These are phyloP conservation scores for Hypoxylon rickii DNA, from an alignment of 495 filamentous ascomycete genomes.

Conservation along the genomic window DNA sequence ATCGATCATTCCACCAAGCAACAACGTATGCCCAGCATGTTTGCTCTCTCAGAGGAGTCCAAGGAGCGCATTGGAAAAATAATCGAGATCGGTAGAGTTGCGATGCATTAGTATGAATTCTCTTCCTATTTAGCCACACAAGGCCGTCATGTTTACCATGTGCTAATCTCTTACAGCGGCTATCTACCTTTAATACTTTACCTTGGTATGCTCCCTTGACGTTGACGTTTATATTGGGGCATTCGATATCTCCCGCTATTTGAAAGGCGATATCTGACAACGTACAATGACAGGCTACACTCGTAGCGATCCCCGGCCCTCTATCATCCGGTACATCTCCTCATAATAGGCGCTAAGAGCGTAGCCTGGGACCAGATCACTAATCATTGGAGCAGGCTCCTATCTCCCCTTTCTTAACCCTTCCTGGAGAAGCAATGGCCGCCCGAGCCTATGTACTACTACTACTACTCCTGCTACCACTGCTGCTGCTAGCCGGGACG, in stretches of 20 bases:
- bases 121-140: not conserved
- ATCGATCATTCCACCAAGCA: not conserved
- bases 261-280: slow-evolving; percentile 20
- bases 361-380: not conserved
- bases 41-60: slow-evolving; percentile 94
- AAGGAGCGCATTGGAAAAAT: slow-evolving; percentile 98
- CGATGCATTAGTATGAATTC: slow-evolving; percentile 89
- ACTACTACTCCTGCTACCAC: slow-evolving; percentile 1
- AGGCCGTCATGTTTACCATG: not conserved
- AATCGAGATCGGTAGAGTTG: slow-evolving; percentile 90
- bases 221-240: slow-evolving; percentile 11
- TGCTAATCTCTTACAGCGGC: slow-evolving; percentile 62
- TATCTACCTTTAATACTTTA: slow-evolving; percentile 97
- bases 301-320: slow-evolving; percentile 85
- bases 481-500: not conserved
- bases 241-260: not conserved
- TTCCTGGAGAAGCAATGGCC: not conserved
- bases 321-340: slow-evolving; percentile 79
- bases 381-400: slow-evolving; percentile 56
- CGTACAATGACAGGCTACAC: slow-evolving; percentile 73
- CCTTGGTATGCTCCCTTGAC: slow-evolving; percentile 70
- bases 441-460: slow-evolving; percentile 1
- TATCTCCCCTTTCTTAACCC: slow-evolving; percentile 70
- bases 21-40: slow-evolving; percentile 57
- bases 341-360: not conserved